Conservation (phyloP, 495 filamentous ascomycete species). For the Tirmania nivea region DNA sequence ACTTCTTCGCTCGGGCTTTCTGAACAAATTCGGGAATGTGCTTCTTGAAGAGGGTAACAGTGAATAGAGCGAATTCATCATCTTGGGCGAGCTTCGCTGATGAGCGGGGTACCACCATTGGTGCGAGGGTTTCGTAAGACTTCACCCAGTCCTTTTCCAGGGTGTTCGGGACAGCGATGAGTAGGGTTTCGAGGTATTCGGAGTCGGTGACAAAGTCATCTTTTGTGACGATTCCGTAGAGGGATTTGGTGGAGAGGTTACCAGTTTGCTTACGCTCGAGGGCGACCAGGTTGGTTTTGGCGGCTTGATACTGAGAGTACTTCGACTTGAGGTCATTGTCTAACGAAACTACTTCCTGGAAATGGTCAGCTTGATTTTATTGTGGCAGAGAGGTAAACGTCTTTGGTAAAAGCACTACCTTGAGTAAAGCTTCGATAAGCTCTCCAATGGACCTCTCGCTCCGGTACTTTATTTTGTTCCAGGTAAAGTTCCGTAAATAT, state of each 20-base stretch:
- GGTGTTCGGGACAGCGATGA: conserved; percentile 62
- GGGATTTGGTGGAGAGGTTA: conserved; percentile 82
- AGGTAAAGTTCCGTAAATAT: conserved; percentile 70
- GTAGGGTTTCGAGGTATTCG: conserved; percentile 89
- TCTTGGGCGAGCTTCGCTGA: conserved; percentile 55
- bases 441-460: conserved; percentile 74
- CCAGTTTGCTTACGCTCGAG: conserved; percentile 79
- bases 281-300: conserved; percentile 57
- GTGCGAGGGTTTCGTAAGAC: conserved; percentile 65
- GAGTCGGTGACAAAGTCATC: conserved; percentile 60
- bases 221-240: conserved; percentile 68
- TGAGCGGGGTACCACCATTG: conserved; percentile 78
- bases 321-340: conserved; percentile 90
- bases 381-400: not conserved
- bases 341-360: conserved; percentile 58
- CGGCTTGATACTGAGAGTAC: conserved; percentile 74
- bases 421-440: conserved; percentile 64
- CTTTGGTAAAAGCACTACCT: conserved; percentile 29
- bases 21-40: conserved; percentile 62
- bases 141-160: conserved; percentile 68
- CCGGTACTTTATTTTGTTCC: conserved; percentile 94
- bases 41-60: conserved; percentile 86
- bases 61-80: conserved; percentile 69
- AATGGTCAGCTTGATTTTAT: not conserved
- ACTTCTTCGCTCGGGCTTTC: conserved; percentile 73